These are phyloP conservation scores for Xanthoconium stramineum DNA, from an alignment of 768 basidiomycete genomes.

Conservation along the genomic window DNA sequence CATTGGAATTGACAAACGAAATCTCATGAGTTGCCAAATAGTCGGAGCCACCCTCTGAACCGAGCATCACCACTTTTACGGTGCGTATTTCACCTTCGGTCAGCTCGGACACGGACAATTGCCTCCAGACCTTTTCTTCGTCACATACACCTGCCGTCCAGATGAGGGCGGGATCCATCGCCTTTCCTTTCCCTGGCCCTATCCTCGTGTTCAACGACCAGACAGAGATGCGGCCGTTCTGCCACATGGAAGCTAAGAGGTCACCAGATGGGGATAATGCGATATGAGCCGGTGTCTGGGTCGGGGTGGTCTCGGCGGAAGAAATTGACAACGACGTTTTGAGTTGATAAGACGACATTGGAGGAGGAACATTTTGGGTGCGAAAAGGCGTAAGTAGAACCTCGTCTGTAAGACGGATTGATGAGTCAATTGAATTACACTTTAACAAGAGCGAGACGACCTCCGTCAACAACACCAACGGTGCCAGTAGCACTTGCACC, in stretches of 20 bases:
- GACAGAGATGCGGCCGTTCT: constrained; percentile 61
- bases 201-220: constrained; percentile 69
- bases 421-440: not conserved
- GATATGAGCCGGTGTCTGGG: constrained; percentile 56
- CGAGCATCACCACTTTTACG: constrained; percentile 37
- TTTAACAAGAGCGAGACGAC: constrained; percentile 42
- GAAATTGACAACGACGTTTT: constrained; percentile 19
- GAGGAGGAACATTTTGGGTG: constrained; percentile 95
- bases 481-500: constrained; percentile 80
- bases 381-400: constrained; percentile 91
- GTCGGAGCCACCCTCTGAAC: constrained; percentile 35
- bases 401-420: constrained; percentile 44
- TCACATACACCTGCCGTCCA: constrained; percentile 31
- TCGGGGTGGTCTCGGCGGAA: not conserved
- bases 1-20: not conserved
- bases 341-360: constrained; percentile 74
- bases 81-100: not conserved
- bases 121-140: constrained; percentile 25
- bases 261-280: constrained; percentile 59
- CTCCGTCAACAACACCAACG: constrained; percentile 87
- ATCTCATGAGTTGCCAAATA: constrained; percentile 30
- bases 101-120: constrained; percentile 22
- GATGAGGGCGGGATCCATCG: constrained; percentile 50
- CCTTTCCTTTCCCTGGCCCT: constrained; percentile 51
- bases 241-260: constrained; percentile 64